phyloP scores from a whole-genome alignment of 345 rosid genomes.

The Arabis hirsuta region DNA sequence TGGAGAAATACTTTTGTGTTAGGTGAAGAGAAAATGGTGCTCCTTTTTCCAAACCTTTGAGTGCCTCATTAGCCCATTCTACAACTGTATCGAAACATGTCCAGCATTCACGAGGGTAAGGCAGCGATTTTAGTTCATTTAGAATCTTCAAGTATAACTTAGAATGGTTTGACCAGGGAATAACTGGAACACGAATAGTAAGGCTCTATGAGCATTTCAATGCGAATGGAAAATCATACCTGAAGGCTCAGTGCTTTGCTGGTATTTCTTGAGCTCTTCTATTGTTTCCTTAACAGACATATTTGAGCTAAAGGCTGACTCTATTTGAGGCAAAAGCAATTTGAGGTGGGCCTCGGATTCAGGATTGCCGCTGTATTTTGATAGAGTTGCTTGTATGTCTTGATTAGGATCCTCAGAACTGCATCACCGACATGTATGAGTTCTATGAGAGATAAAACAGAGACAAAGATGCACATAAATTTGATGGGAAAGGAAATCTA shows the following conservation, averaged over 20 bases:
- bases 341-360: conserved; percentile 68
- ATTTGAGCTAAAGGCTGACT: conserved; percentile 61
- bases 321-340: conserved; percentile 69
- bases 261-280: conserved; percentile 69
- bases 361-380: conserved; percentile 59
- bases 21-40: conserved; percentile 93
- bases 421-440: conserved; percentile 26
- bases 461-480: neutral
- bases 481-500: too few species aligned
- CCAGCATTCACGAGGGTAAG: neutral
- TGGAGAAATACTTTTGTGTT: conserved; percentile 70
- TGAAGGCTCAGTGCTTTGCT: conserved; percentile 60
- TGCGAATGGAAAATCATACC: conserved; percentile 48
- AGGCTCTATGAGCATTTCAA: neutral
- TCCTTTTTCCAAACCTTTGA: conserved; percentile 78
- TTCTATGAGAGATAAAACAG: conserved; percentile 1
- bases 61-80: conserved; percentile 89
- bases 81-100: conserved; percentile 48
- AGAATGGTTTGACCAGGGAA: neutral
- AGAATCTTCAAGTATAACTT: neutral
- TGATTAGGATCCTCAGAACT: conserved; percentile 76
- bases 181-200: neutral
- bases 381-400: conserved; percentile 59
- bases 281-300: conserved; percentile 68
- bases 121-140: neutral